A percentile compares a stretch with the other conserved stretches of the same genome.
Evolutionary conservation across 2,329 filamentous ascomycete species (phyloP).

Genomic region (Leptographium procerum): DNA sequence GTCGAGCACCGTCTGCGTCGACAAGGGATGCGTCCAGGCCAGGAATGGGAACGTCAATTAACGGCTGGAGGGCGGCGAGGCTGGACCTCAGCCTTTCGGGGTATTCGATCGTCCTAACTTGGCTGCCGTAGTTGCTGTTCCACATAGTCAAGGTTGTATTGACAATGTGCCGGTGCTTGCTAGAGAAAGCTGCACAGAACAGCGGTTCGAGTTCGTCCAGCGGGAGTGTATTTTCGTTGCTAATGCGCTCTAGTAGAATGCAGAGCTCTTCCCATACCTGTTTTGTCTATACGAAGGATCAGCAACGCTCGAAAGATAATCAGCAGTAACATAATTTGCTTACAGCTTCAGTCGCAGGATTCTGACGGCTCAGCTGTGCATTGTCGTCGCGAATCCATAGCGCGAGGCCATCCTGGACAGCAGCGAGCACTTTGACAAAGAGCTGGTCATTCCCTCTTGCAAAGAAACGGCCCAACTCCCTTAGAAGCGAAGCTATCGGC

Average conservation of each 20-base stretch:
- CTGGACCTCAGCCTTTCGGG: slow-evolving; percentile 51
- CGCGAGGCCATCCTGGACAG: slow-evolving; percentile 49
- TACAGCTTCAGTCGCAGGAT: slow-evolving; percentile 32
- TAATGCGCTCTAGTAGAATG: slow-evolving; percentile 22
- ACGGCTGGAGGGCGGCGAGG: slow-evolving; percentile 47
- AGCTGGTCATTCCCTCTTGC: slow-evolving; percentile 36
- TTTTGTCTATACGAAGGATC: slow-evolving; percentile 26
- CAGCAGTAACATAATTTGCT: slow-evolving; percentile 15
- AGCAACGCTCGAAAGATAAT: slow-evolving; percentile 25
- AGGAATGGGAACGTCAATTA: slow-evolving; percentile 35
- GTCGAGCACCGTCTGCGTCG: slow-evolving; percentile 25
- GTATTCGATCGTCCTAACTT: slow-evolving; percentile 48
- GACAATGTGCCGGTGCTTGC: slow-evolving; percentile 43
- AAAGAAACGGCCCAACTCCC: slow-evolving; percentile 41
- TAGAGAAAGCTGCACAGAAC: slow-evolving; percentile 44
- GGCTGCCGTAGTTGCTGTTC: slow-evolving; percentile 55
- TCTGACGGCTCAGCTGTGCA: slow-evolving; percentile 28
- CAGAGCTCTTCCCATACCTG: slow-evolving; percentile 40
- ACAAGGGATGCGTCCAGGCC: slow-evolving; percentile 28
- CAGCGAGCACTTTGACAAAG: slow-evolving; percentile 42
- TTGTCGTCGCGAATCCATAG: slow-evolving; percentile 53
- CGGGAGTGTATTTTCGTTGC: slow-evolving; percentile 28
- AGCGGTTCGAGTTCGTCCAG: slow-evolving; percentile 43
- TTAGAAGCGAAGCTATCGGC: slow-evolving; percentile 35
- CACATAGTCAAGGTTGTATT: slow-evolving; percentile 44